Evolutionary conservation across 225 moss, liverwort and hornwort species (phyloP), one percentile per base, ranked within the genome.

Genomic region (Polytrichum formosum): DNA sequence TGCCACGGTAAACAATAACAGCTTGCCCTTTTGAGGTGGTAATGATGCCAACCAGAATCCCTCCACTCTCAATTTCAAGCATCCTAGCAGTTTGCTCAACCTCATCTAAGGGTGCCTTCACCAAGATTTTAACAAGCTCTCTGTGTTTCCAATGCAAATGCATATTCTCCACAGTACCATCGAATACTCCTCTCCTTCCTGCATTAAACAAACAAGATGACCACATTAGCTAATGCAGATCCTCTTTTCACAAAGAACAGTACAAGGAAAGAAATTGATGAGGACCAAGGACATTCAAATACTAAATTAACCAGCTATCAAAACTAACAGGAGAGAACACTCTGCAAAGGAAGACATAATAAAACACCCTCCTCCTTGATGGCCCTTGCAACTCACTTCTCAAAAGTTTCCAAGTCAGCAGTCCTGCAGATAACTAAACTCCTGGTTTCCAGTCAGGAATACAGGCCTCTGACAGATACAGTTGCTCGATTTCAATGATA

Each of bases 101-200:
- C 68, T 98, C 94, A 69, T 76, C 65, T 65, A 85, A 81, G 64
- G 88, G 79, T 25, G 77, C 98, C 78, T 92, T 98, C 63, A 81
- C 86, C 9, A 94, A 80, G 18, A 98, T 71, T 68, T 98, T 94
- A 56, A 94, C 98, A 10, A 98, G 81, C 69, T 94, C 92, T 67
- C 94, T 85, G 75, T 98, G 76, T 75, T 98, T 98, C 98, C 98
- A 98, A 73, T 98, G 94, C 65, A 98, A 72, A 83, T 98, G 98
- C 98, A 98, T 98, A 74, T 98, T 98, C 81, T 94, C 91, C 26
- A 98, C 88, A 16, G 87, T 88, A 62, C 94, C 98, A 82, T 89
- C 98, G 61, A 92, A 98, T 18, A 98, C 82, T 77, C 98, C 98
- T 86, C 98, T 77, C 81, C 98, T 77, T 68, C 94, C 97, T 98